Evolutionary conservation across 257 asterid species (phyloP).

Genomic region (Petunia secreta): DNA sequence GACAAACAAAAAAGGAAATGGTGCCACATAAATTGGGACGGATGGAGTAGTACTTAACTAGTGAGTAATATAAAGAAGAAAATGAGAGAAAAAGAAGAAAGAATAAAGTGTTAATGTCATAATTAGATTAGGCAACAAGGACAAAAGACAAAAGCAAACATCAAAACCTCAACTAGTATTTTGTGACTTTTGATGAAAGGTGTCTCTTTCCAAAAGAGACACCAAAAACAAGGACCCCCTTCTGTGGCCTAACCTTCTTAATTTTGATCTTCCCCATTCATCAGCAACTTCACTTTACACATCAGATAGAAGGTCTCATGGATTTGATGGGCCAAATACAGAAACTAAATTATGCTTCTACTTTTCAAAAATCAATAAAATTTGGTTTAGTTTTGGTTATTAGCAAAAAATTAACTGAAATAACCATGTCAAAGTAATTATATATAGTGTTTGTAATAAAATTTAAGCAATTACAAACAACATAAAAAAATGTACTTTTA

Average conservation of each 20-base stretch:
- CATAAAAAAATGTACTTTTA: too few species aligned
- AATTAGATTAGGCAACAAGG: constrained; percentile 24
- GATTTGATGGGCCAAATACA: background rate
- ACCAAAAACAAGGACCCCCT: constrained; percentile 45
- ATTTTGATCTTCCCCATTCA: constrained; percentile 30
- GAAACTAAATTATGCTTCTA: background rate
- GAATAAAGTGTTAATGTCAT: constrained; percentile 23
- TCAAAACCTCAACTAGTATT: constrained; percentile 42
- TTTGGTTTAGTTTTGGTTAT: background rate
- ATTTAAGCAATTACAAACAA: too few species aligned
- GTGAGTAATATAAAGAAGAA: too few species aligned
- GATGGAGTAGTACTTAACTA: too few species aligned
- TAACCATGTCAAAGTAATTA: too few species aligned
- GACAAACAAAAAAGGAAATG: too few species aligned
- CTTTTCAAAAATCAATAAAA: background rate
- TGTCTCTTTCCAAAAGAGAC: constrained; percentile 44
- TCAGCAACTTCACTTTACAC: constrained; percentile 43
- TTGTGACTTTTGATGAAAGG: constrained; percentile 57
- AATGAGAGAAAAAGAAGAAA: too few species aligned
- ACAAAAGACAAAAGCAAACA: constrained; percentile 38
- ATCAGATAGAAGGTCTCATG: constrained; percentile 24
- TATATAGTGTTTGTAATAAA: too few species aligned
- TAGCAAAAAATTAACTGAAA: too few species aligned
- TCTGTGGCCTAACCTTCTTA: constrained; percentile 2
- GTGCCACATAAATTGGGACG: too few species aligned